Evolutionary conservation across 495 filamentous ascomycete species (phyloP), one percentile per base, ranked within the genome.

Genomic region (Geopyxis carbonaria): DNA sequence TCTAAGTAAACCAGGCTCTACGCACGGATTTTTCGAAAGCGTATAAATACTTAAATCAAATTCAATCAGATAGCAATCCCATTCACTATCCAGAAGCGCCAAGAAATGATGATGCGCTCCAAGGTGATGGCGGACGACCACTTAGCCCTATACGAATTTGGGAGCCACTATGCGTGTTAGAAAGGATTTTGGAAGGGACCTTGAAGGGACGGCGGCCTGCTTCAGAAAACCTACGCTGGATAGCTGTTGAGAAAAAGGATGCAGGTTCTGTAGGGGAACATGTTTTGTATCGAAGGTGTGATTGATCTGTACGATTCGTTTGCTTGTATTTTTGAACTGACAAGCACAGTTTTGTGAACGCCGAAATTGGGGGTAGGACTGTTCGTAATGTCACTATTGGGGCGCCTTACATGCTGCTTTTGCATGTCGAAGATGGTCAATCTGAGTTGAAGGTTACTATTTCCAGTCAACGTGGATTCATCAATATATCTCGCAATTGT

Each of bases 1-100:
- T 11, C 5, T 33, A 33, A 14, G 13, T 28, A 33, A 14, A 15
- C 10, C 32, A 41, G 38, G 38, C 38, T 9, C 18, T 41, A 11
- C 24, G 34, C 10, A 9, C 18, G 3, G 38, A 41, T 21, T 41
- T 41, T 19, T 16, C 31, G 5, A 33, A 5, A 33, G 31, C 7
- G 31, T 5, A 5, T 11, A 33, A 18, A 18, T 16, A 33, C 31
- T 6, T 11, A 5, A 14, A 7, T 11, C 5, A 33, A 14, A 33
- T 16, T 5, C n/a, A 18, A 33, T 11, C n/a, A 33, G 6, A 18
- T 5, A 7, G 13, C 31, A 5, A 14, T 16, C 19, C 19, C 5
- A 5, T 14, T 14, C 31, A 5, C 13, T 16, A 5, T 14, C 19
- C 31, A 14, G 31, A 18, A 33, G 19, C 31, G 31, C 19, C 13